Conservation (phyloP, 1,284 basidiomycete genomes). For the Rhodotorula mucilaginosa region DNA sequence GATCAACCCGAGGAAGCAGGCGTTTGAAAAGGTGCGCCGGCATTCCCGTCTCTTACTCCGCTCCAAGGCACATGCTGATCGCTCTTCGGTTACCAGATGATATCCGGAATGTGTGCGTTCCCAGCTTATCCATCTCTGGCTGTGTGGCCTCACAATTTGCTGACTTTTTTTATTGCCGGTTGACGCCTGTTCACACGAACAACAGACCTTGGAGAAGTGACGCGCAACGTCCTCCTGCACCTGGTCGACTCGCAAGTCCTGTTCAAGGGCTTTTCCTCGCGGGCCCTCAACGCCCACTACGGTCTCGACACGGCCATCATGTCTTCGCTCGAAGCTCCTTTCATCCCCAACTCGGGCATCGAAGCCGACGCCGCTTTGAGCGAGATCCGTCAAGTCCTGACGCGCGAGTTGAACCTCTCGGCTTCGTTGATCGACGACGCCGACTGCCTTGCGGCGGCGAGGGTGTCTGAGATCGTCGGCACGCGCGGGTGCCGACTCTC, state of each 20-base stretch:
- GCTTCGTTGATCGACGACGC: slow-evolving; percentile 55
- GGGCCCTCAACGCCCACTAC: slow-evolving; percentile 78
- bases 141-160: not conserved
- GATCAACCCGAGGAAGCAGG: slow-evolving; percentile 90
- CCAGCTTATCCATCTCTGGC: fast-evolving
- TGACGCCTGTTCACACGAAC: too few species aligned
- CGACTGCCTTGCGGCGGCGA: slow-evolving; percentile 71
- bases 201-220: slow-evolving; percentile 79
- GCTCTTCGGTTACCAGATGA: slow-evolving; percentile 56
- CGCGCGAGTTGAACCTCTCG: slow-evolving; percentile 61
- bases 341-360: slow-evolving; percentile 26
- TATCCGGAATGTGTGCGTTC: slow-evolving; percentile 80
- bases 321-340: slow-evolving; percentile 68
- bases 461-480: slow-evolving; percentile 74
- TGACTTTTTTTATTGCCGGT: not conserved
- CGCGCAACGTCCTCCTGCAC: slow-evolving; percentile 78
- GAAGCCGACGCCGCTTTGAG: slow-evolving; percentile 21
- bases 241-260: slow-evolving; percentile 72
- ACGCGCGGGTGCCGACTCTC: slow-evolving; percentile 79
- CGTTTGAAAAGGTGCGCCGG: slow-evolving; percentile 72
- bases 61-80: not conserved
- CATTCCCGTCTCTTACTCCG: too few species aligned
- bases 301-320: slow-evolving; percentile 89
- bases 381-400: slow-evolving; percentile 45
- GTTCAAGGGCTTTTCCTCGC: slow-evolving; percentile 75